phyloP scores from a whole-genome alignment of 2,329 filamentous ascomycete species.

The Pseudogymnoascus sp. region DNA sequence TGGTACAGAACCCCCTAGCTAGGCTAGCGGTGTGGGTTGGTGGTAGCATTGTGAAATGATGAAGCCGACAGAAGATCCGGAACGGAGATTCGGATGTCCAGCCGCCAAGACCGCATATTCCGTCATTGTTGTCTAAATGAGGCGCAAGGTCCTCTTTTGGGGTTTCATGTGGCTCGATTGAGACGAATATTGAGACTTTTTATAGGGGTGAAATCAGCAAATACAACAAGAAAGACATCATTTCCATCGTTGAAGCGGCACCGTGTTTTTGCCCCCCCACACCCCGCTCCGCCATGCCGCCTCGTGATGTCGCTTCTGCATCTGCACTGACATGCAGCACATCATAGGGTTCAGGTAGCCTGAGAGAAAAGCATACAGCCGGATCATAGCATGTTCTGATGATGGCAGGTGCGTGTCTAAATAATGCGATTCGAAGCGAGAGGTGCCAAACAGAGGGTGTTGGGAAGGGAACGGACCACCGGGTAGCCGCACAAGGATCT shows the following conservation, averaged over 20 bases:
- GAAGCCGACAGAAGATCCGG: neutral
- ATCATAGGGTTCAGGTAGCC: neutral
- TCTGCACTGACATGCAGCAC: neutral
- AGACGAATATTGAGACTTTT: neutral
- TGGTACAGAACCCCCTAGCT: neutral
- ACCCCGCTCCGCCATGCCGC: neutral
- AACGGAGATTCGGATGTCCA: slow-evolving; percentile 5
- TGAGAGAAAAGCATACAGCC: neutral
- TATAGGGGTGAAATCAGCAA: neutral
- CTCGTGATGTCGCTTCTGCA: neutral
- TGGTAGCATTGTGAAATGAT: neutral
- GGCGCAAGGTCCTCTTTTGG: neutral
- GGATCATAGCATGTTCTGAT: neutral
- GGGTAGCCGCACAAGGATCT: neutral
- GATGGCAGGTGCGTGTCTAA: neutral
- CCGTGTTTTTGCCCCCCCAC: neutral
- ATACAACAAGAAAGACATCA: neutral
- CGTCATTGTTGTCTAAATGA: slow-evolving; percentile 1
- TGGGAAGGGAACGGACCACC: neutral
- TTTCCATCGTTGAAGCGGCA: neutral
- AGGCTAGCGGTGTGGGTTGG: neutral
- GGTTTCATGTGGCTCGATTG: slow-evolving; percentile 6
- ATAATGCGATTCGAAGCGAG: neutral
- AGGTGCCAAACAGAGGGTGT: neutral
- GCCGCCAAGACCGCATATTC: neutral